Percentiles rank a stretch among this genome's conserved stretches.
Evolutionary conservation across 345 rosid genomes (phyloP).

Genomic region (Eucalyptus guilfoylei): DNA sequence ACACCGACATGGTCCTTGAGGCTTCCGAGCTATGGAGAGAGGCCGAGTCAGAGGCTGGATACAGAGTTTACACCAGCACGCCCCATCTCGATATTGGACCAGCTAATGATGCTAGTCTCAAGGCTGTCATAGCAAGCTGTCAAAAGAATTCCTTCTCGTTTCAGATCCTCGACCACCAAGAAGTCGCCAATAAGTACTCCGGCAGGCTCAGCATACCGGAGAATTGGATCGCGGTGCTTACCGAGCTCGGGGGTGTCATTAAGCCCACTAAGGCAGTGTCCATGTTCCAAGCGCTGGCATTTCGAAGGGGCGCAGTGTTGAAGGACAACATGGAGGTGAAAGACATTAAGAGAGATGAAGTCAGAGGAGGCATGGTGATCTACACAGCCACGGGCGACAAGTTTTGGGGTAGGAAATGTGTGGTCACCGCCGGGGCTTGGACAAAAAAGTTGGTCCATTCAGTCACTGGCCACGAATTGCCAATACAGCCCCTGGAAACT

Average conservation of each 20-base stretch:
- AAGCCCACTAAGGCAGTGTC: conserved; percentile 89
- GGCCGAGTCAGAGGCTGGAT: conserved; percentile 67
- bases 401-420: conserved; percentile 55
- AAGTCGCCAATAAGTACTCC: conserved; percentile 24
- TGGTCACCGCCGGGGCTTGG: conserved; percentile 83
- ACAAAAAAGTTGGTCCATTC: conserved; percentile 40
- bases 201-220: conserved; percentile 53
- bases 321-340: conserved; percentile 53
- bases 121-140: conserved; percentile 32
- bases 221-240: conserved; percentile 45
- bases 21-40: conserved; percentile 50
- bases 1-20: conserved; percentile 40
- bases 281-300: conserved; percentile 70
- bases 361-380: conserved; percentile 36
- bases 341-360: conserved; percentile 23
- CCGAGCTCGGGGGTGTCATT: conserved; percentile 64
- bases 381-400: conserved; percentile 19
- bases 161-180: conserved; percentile 12
- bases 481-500: conserved; percentile 57
- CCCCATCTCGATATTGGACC: conserved; percentile 71
- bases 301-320: conserved; percentile 40
- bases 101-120: conserved; percentile 25
- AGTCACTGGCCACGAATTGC: conserved; percentile 39
- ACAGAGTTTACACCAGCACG: conserved; percentile 63
- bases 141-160: conserved; percentile 17